phyloP scores from a whole-genome alignment of 1,139 yeast species.

The Dujonia santamariae region DNA sequence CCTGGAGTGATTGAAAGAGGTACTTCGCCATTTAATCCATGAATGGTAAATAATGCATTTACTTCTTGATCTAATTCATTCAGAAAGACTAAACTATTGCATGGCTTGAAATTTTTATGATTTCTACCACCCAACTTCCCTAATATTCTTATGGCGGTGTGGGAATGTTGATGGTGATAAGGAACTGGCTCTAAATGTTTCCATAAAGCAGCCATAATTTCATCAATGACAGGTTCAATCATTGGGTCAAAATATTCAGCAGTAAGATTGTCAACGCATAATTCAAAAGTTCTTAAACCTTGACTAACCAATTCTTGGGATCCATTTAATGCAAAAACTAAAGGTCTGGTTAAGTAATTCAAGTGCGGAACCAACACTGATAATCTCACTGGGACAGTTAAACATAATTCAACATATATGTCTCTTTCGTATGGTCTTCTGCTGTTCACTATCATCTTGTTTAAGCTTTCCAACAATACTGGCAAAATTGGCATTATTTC shows the following conservation, averaged over 20 bases:
- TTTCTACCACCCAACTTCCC: constrained; percentile 97
- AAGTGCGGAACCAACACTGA: constrained; percentile 93
- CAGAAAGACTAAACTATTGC: constrained; percentile 56
- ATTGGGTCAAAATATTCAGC: constrained; percentile 97
- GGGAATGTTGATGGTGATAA: constrained; percentile 89
- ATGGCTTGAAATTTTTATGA: constrained; percentile 77
- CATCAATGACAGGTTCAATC: constrained; percentile 91
- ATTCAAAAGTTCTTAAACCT: constrained; percentile 88
- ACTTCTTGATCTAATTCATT: constrained; percentile 66
- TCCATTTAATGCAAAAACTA: constrained; percentile 87
- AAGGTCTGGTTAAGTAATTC: constrained; percentile 82
- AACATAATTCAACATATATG: constrained; percentile 87
- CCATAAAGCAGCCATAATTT: constrained; percentile 92
- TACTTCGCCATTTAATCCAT: constrained; percentile 60
- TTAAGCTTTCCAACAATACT: constrained; percentile 78
- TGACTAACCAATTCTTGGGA: constrained; percentile 90
- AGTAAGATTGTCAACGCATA: constrained; percentile 95
- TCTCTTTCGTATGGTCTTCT: constrained; percentile 89
- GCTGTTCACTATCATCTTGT: constrained; percentile 78
- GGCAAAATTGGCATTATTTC: constrained; percentile 91
- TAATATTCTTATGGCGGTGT: constrained; percentile 85
- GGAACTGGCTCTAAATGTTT: constrained; percentile 89
- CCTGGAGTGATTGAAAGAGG: constrained; percentile 84
- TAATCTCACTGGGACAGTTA: constrained; percentile 91
- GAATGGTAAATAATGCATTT: constrained; percentile 63